These are phyloP conservation scores for Bolboschoenus planiculmis DNA, from an alignment of 176 grass and related monocot species.

Conservation along the genomic window DNA sequence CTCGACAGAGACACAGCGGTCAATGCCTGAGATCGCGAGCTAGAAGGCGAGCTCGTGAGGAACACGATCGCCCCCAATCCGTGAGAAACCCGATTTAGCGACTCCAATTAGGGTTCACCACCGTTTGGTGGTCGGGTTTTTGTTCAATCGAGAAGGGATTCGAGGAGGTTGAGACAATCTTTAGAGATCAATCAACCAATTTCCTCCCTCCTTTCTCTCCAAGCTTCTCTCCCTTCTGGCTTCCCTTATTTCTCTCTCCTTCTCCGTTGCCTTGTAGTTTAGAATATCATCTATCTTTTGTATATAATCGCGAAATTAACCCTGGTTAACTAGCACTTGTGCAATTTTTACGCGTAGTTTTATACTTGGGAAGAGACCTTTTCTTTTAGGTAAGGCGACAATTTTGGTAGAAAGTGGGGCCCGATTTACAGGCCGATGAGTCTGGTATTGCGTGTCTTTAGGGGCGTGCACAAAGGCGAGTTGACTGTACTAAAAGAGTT, in stretches of 20 bases:
- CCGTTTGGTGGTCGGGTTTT: background rate
- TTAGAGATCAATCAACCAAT: conserved; percentile 22
- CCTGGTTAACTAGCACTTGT: background rate
- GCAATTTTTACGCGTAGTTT: background rate
- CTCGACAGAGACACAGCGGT: background rate
- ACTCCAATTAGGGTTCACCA: background rate
- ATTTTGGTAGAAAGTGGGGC: background rate
- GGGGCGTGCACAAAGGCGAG: background rate
- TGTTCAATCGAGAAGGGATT: conserved; percentile 11
- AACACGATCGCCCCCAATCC: conserved; percentile 14
- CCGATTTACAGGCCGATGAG: background rate
- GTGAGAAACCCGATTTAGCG: background rate
- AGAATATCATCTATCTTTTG: conserved; percentile 2
- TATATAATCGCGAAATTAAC: conserved; percentile 22
- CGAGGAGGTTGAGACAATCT: conserved; percentile 9
- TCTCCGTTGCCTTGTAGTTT: conserved; percentile 29
- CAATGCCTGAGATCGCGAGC: conserved; percentile 11
- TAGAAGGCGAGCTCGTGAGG: background rate
- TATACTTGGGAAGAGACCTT: background rate
- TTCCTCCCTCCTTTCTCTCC: conserved; percentile 20
- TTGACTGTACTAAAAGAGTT: conserved; percentile 20
- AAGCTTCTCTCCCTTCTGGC: background rate
- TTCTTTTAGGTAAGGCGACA: background rate
- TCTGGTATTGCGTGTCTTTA: background rate
- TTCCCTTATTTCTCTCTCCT: conserved; percentile 31